phyloP scores from a whole-genome alignment of 495 filamentous ascomycete genomes.

The Neurospora sp. region DNA sequence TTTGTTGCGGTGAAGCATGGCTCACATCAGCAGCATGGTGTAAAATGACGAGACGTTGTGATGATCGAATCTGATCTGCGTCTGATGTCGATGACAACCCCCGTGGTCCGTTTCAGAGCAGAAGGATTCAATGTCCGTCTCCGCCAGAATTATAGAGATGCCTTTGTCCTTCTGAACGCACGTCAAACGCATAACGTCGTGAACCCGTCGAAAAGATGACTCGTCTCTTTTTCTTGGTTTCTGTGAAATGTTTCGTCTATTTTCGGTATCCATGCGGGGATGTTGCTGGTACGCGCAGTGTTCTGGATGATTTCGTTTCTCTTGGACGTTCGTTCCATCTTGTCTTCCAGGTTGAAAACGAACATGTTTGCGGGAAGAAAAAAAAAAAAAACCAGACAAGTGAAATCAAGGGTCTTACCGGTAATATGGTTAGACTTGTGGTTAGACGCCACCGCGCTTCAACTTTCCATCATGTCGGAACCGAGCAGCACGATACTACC shows the following conservation, averaged over 20 bases:
- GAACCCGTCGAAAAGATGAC: background rate
- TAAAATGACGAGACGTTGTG: background rate
- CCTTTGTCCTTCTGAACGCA: background rate
- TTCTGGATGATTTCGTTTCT: background rate
- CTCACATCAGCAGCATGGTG: background rate
- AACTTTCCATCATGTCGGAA: background rate
- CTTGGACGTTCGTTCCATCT: background rate
- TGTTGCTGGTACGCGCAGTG: background rate
- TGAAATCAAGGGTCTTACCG: background rate
- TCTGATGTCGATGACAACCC: background rate
- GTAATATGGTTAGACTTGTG: background rate
- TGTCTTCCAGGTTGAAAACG: background rate
- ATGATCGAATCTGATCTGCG: background rate
- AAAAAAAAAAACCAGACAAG: background rate
- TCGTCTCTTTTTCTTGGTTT: background rate
- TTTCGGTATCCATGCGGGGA: background rate
- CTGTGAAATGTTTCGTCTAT: background rate
- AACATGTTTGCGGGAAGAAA: background rate
- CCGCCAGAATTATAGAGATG: background rate
- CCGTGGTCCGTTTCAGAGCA: background rate
- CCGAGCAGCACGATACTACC: background rate
- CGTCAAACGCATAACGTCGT: background rate
- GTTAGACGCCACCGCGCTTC: background rate
- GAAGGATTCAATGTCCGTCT: background rate
- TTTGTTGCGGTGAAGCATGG: background rate